Conservation (phyloP, 371 early-diverging fungal genomes). For the Haplosporangium sp. region DNA sequence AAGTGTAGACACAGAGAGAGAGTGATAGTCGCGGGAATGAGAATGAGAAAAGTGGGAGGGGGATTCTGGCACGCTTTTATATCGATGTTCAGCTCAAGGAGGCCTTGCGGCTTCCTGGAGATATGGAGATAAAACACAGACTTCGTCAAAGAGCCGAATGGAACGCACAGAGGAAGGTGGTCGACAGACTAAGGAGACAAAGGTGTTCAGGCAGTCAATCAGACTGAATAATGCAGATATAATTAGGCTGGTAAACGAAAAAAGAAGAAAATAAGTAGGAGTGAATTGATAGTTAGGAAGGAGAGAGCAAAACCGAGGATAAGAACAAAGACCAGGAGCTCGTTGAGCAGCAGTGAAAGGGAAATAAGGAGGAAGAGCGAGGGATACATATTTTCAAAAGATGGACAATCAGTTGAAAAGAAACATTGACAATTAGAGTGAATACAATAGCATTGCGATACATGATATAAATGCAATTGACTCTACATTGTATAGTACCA, state of each 20-base stretch:
- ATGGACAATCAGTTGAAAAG: not conserved
- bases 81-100: not conserved
- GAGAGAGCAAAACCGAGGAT: not conserved
- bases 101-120: not conserved
- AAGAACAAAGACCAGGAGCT: constrained; percentile 2
- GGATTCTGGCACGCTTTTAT: not conserved
- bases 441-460: too few species aligned
- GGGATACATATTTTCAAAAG: not conserved
- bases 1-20: not conserved
- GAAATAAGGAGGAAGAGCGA: constrained; percentile 1
- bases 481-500: too few species aligned
- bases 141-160: constrained; percentile 1
- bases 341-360: not conserved
- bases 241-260: not conserved
- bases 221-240: not conserved
- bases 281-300: constrained; percentile 1
- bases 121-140: not conserved
- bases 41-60: constrained; percentile 1
- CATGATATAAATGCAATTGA: too few species aligned
- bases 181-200: constrained; percentile 1
- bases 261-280: not conserved
- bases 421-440: too few species aligned
- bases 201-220: not conserved
- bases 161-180: constrained; percentile 1
- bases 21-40: constrained; percentile 1